Evolutionary conservation across 2,329 filamentous ascomycete genomes (phyloP).

Genomic region (Dothidotthia symphoricarpi): DNA sequence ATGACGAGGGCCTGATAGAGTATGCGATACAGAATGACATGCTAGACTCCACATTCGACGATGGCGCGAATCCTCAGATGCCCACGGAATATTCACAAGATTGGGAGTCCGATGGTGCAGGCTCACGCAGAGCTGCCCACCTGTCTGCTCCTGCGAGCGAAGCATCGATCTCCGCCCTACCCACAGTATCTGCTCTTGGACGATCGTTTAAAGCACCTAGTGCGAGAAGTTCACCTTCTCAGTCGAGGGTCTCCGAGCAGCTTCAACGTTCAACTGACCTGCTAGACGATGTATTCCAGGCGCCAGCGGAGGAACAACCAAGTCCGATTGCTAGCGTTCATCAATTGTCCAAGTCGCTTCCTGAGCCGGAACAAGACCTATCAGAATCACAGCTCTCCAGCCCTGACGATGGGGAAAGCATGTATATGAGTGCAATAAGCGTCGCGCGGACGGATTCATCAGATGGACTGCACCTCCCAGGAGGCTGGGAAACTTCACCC

Average conservation of each 20-base stretch:
- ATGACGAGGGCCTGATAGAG: constrained; percentile 36
- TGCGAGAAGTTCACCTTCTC: constrained; percentile 6
- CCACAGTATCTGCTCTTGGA: constrained; percentile 28
- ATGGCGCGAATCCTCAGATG: constrained; percentile 7
- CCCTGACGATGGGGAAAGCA: constrained; percentile 78
- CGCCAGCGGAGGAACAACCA: constrained; percentile 6
- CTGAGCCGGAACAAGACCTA: constrained; percentile 23
- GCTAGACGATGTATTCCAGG: constrained; percentile 13
- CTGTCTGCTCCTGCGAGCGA: constrained; percentile 16
- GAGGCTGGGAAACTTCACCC: constrained; percentile 44
- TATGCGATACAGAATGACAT: constrained; percentile 36
- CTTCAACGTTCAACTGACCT: constrained; percentile 13
- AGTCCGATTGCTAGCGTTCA: constrained; percentile 4
- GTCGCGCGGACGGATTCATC: constrained; percentile 30
- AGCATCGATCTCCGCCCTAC: constrained; percentile 17
- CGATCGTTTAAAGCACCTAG: constrained; percentile 14
- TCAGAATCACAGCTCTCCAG: constrained; percentile 66
- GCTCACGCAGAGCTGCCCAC: constrained; percentile 12
- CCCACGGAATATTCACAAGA: constrained; percentile 2
- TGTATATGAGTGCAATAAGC: constrained; percentile 75
- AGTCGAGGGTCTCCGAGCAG: constrained; percentile 9
- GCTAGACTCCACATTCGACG: constrained; percentile 26
- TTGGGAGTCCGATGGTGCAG: constrained; percentile 11
- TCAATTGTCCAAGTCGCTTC: constrained; percentile 6
- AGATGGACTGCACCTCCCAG: constrained; percentile 37